Percentiles rank a stretch among this genome's conserved stretches.
phyloP scores from a whole-genome alignment of 2,329 filamentous ascomycete species.

The Saccharata proteae region DNA sequence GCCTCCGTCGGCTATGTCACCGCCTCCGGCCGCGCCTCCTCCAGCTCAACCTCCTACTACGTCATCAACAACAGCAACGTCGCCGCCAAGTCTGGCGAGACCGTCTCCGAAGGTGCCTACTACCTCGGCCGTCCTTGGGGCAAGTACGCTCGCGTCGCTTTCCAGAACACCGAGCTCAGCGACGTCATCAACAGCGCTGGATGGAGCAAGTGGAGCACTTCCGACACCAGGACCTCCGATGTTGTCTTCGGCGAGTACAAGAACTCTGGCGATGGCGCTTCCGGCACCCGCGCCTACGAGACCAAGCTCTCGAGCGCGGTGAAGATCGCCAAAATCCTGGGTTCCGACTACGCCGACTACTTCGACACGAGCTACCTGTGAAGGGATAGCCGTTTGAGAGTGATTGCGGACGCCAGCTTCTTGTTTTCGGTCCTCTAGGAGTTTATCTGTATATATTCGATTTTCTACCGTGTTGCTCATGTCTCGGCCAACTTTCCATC shows the following conservation, averaged over 20 bases:
- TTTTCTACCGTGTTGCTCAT: no score
- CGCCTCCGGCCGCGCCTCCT: slow-evolving; percentile 13
- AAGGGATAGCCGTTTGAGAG: no score
- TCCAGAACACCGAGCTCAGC: slow-evolving; percentile 38
- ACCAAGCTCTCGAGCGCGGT: slow-evolving; percentile 11
- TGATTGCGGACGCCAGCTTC: no score
- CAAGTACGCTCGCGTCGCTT: slow-evolving; percentile 34
- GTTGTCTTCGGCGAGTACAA: slow-evolving; percentile 32
- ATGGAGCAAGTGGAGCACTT: slow-evolving; percentile 31
- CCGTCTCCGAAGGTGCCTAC: slow-evolving; percentile 21
- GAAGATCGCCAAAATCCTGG: slow-evolving; percentile 1
- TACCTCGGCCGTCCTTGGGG: slow-evolving; percentile 40
- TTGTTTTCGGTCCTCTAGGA: no score
- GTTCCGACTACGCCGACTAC: slow-evolving; percentile 4
- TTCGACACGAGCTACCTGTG: slow-evolving; percentile 5
- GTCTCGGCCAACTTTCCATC: no score
- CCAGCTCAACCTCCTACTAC: slow-evolving; percentile 29
- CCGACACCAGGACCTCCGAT: slow-evolving; percentile 19
- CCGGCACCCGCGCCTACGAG: slow-evolving; percentile 19
- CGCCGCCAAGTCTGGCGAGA: slow-evolving; percentile 22
- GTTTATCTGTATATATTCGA: no score
- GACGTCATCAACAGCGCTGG: slow-evolving; percentile 45
- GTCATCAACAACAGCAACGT: slow-evolving; percentile 40
- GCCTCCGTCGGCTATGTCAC: slow-evolving; percentile 13
- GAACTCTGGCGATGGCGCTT: slow-evolving; percentile 43